Evolutionary conservation across 2,329 filamentous ascomycete species (phyloP).

Genomic region (Trichoderma koningii): DNA sequence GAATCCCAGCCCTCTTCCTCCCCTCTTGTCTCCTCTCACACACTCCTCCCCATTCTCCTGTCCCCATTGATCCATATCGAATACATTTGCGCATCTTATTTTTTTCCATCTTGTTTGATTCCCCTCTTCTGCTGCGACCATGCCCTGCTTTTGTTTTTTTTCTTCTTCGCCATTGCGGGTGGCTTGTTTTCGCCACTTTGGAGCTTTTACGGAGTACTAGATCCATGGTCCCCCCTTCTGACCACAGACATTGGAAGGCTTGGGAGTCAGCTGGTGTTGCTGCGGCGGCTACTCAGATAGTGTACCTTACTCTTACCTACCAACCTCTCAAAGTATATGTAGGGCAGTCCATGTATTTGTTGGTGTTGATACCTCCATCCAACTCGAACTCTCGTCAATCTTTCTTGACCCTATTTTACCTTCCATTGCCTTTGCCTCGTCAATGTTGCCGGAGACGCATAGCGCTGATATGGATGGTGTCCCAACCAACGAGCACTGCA

Average conservation of each 20-base stretch:
- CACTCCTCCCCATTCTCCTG: neutral
- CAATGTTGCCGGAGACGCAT: constrained; percentile 7
- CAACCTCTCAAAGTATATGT: no score
- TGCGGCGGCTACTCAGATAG: constrained; percentile 5
- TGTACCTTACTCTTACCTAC: no score
- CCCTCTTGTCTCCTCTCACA: neutral
- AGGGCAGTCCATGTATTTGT: no score
- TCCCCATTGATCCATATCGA: no score
- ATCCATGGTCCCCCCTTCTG: constrained; percentile 5
- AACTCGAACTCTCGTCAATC: no score
- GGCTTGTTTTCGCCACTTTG: constrained; percentile 23
- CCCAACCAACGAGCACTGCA: constrained; percentile 4
- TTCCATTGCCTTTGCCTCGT: no score
- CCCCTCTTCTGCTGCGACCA: neutral
- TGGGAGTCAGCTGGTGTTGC: constrained; percentile 22
- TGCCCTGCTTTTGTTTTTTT: neutral
- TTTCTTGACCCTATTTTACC: no score
- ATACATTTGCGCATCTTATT: no score
- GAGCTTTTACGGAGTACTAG: neutral
- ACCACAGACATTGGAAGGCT: constrained; percentile 8
- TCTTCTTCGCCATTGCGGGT: neutral
- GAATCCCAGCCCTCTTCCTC: neutral
- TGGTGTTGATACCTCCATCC: neutral
- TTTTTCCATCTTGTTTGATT: no score
- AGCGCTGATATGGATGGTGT: neutral